Percentiles rank a stretch among this genome's conserved stretches.
phyloP scores from a whole-genome alignment of 371 early-diverging fungal genomes.

The Entomophthora muscae region DNA sequence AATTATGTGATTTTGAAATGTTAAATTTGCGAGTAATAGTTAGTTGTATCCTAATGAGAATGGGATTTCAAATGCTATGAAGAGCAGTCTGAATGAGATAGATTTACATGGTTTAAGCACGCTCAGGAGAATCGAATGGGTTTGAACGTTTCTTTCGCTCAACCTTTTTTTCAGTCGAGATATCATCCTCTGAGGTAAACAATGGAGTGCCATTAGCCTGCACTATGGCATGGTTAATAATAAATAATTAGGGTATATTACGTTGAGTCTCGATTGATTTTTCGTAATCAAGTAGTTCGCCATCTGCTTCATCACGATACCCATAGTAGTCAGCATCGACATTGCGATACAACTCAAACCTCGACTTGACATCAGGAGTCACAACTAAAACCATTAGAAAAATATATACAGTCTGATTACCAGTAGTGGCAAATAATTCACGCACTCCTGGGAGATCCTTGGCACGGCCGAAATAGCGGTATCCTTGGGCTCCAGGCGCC shows the following conservation, averaged over 20 bases:
- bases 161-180: background rate
- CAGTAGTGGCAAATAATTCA: slow-evolving; percentile 67
- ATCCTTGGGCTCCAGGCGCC: slow-evolving; percentile 80
- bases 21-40: too few species aligned
- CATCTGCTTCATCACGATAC: slow-evolving; percentile 87
- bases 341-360: slow-evolving; percentile 53
- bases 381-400: background rate
- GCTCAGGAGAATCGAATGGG: background rate
- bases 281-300: slow-evolving; percentile 60
- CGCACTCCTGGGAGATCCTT: slow-evolving; percentile 87
- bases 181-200: background rate
- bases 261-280: background rate
- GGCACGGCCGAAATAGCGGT: slow-evolving; percentile 95
- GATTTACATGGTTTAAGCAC: too few species aligned
- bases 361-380: slow-evolving; percentile 17
- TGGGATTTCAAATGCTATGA: too few species aligned
- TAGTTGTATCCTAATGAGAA: too few species aligned
- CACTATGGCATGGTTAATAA: background rate
- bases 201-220: background rate
- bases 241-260: background rate
- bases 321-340: slow-evolving; percentile 93
- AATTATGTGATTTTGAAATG: too few species aligned
- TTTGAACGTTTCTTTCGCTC: background rate
- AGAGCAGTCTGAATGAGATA: too few species aligned
- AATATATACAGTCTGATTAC: slow-evolving; percentile 11